Evolutionary conservation across 2,329 filamentous ascomycete species (phyloP), one percentile per base, ranked within the genome.

Genomic region (Aureobasidium sp.): DNA sequence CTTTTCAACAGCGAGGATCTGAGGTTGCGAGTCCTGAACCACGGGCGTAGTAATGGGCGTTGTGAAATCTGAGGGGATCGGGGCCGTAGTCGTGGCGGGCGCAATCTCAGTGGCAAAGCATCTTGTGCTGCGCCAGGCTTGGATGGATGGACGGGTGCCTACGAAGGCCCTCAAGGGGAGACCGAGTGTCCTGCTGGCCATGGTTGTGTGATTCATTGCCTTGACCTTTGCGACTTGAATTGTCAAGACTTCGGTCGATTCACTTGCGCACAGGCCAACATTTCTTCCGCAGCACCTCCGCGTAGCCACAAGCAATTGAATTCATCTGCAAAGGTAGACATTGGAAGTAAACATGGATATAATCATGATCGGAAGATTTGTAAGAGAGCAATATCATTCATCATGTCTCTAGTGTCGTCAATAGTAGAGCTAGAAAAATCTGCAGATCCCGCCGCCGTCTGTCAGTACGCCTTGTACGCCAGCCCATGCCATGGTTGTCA

Each of bases 61-160:
- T 40, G 39, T 35, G 19, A 42, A 22, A 24, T 41, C 38, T 30
- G 39, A 17, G 17, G 50, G 39, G 7, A 44, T 17, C 10, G 50
- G 38, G 5, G 40, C 11, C 21, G 49, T 53, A 16, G 38, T 30
- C 4, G 49, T 35, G 17, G 49, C 16, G 35, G 38, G 25, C 17
- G 53, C 37, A 14, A 50, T 21, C 32, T 44, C 45, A 37, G 53
- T 55, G 24, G 45, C 53, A 14, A 42, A 39, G 39, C n/a, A 55
- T 29, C 53, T 10, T 21, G 39, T 47, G 24, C 32, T 39, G 14
- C 53, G 44, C 53, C 53, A 55, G 16, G 53, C 53, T 30, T 55
- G 53, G 17, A 55, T 55, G 1, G 53, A 48, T 14, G 53, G 53
- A 29, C 53, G 44, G 2, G 38, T 48, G 19, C 51, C 40, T 25